Percentiles rank a stretch among this genome's conserved stretches.
phyloP scores from a whole-genome alignment of 805 yeast species.

The Metschnikowia kunwiensis region DNA sequence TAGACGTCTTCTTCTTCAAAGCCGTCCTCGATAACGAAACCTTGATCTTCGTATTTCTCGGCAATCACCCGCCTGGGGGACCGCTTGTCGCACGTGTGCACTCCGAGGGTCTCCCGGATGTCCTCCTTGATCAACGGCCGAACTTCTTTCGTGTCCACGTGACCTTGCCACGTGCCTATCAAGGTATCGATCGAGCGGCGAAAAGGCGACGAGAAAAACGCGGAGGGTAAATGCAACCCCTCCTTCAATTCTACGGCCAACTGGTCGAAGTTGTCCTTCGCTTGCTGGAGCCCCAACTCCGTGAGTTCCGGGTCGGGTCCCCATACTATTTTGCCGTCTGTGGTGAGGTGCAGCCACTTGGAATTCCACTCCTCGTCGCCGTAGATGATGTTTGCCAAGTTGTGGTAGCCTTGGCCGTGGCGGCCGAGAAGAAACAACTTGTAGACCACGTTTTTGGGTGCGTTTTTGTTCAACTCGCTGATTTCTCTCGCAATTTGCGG shows the following conservation, averaged over 20 bases:
- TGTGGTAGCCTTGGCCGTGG: slow-evolving; percentile 56
- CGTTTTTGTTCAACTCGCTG: slow-evolving; percentile 31
- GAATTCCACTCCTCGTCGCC: slow-evolving; percentile 47
- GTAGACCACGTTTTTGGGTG: slow-evolving; percentile 31
- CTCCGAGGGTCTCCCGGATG: slow-evolving; percentile 48
- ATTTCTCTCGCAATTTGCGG: slow-evolving; percentile 22
- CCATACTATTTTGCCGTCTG: slow-evolving; percentile 48
- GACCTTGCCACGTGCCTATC: slow-evolving; percentile 44
- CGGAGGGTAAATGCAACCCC: slow-evolving; percentile 33
- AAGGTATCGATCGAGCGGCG: slow-evolving; percentile 51
- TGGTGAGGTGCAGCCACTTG: slow-evolving; percentile 42
- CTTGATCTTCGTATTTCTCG: slow-evolving; percentile 39
- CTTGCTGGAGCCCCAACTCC: slow-evolving; percentile 43
- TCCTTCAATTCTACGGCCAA: slow-evolving; percentile 38
- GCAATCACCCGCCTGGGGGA: slow-evolving; percentile 34
- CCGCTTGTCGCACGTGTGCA: slow-evolving; percentile 50
- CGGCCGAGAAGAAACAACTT: slow-evolving; percentile 48
- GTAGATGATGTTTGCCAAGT: slow-evolving; percentile 43
- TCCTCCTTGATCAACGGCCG: slow-evolving; percentile 44
- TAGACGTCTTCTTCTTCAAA: slow-evolving; percentile 46
- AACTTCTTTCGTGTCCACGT: slow-evolving; percentile 21
- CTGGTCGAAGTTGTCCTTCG: slow-evolving; percentile 39
- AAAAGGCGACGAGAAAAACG: slow-evolving; percentile 49
- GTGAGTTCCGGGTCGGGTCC: slow-evolving; percentile 54
- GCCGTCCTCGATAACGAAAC: slow-evolving; percentile 42